Base-by-base conservation (phyloP, 2,329 filamentous ascomycete genomes). In the Oidium heveae region DNA sequence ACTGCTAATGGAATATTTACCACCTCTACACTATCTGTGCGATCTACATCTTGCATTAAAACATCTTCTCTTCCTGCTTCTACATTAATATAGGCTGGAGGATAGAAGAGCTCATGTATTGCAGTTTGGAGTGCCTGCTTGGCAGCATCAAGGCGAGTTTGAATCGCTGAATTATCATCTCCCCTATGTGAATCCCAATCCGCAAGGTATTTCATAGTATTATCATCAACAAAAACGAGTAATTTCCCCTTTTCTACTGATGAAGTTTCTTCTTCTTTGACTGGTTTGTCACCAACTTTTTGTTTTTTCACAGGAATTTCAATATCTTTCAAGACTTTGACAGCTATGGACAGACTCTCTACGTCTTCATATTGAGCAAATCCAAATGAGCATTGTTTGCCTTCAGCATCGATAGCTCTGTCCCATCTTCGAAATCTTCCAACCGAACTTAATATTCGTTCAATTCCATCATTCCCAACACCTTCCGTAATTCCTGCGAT, bases 361-460 rank as follows among this genome's bases (percentile, higher is more conserved):
- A 82, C 79, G 66, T 96, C 88, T 58, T 94, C 89, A 67, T 84
- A 98, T 68, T 95, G 84, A 57, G 89, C 91, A 68, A 98, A 96
- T 15, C 89, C 91, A 71, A 96, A 96, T 58, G 81, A 82, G 68
- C 82, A 81, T 55, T 80, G 80, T 68, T 89, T 91, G 59, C 84
- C 79, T 59, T 86, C 80, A n/a, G 71, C 52, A 41, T 82, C 79
- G 66, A 85, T 79, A 36, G 80, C 82, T 57, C 86, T 74, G 58
- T 88, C 87, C 87, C 88, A 98, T 62, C 86, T 80, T 59, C 84
- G 79, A 58, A 98, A 69, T 64, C 75, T 80, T 43, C 88, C 88
- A 0, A 84, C 83, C n/a, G 81, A 76, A 49, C 76, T 71, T 46
- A 98, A 70, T 39, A 98, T 77, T 55, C 75, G 76, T 69, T 95